Evolutionary conservation across 257 asterid genomes (phyloP), one percentile per base, ranked within the genome.

Genomic region (Solanum paucissectum): DNA sequence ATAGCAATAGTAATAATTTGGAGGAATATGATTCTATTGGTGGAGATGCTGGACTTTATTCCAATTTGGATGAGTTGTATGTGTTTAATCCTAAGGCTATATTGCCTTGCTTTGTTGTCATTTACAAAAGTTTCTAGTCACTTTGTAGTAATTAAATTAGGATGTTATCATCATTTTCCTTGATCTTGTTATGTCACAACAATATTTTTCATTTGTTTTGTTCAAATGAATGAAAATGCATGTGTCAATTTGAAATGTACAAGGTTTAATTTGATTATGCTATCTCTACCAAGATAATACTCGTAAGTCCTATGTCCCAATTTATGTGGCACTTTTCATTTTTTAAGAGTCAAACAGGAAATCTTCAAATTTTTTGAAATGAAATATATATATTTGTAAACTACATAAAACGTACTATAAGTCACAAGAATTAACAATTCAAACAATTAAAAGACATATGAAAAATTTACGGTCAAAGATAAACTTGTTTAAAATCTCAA

Each of bases 91-190:
- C 96, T 2, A 94, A 83, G 95, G 98, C 98, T 83, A 94, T 95
- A 87, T 92, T 95, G 98, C 98, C 98, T 87, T 95, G 98, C 71
- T 95, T 95, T 89, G 98, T 95, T 89, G 98, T 95, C 7, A 92
- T 95, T 87, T 95, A 95, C 66, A 85, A 92, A 71, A 96, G 89
- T 93, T 37, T 94, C 92, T 93, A 94, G 91, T 87, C 40, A 82
- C 75, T 27, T 27, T 46, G 10, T n/a, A 7, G 4, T 55, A 23
- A 82, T 6, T 29, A 21, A 37, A 52, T 52, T 44, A n/a, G 7
- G 12, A 14, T 40, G 58, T 40, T 38, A 4, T 49, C 3, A 12
- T 52, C 60, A 52, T 84, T 85, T 66, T n/a, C 79, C 44, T 66
- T 6, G 62, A 52, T 85, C 38, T 62, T 32, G 8, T 37, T 85